Evolutionary conservation across 352 stramenopile species (phyloP), one percentile per base, ranked within the genome.

Genomic region (Aphanomyces astaci): DNA sequence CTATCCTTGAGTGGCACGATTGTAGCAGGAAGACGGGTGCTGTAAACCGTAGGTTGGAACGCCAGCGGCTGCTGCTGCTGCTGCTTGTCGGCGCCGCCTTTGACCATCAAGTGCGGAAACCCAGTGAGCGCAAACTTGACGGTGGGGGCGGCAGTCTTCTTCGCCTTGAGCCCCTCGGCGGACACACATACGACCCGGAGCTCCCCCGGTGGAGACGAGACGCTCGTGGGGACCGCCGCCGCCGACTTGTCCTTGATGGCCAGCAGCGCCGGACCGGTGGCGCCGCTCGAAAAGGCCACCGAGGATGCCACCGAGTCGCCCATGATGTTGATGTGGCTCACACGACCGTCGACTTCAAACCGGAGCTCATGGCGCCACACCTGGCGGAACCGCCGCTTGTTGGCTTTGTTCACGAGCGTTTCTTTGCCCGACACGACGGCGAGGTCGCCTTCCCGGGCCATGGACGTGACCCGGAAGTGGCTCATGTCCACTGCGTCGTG

Each of bases 311-410:
- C 87, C 64, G 91, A 87, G 71, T 94, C 86, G n/a, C 78, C 86
- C 19, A 92, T 76, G 74, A 94, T 88, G 70, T 92, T 89, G 72
- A 94, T 87, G 66, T 92, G 81, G 51, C 81, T 90, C 57, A 94
- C 85, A 30, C 84, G 81, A 10, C 86, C 86, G 64, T 92, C 84
- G 24, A 78, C 77, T 64, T 88, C 82, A 56, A 94, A 92, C 3
- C 84, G 83, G 30, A 94, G 73, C 64, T 90, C 84, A 67, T 94
- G 86, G 66, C 86, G 89, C 84, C 84, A 94, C 66, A 90, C 73
- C 59, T 94, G 86, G 19, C 84, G 78, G 73, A 92, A 94, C 51
- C 85, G 81, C 33, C 81, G 77, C 43, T 84, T 76, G 72, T 86
- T 94, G 39, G 72, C 48, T 15, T 71, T 71, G 76, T 86, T 94